phyloP scores from a whole-genome alignment of 1,139 yeast genomes.

The Yamadazyma trypodendri region DNA sequence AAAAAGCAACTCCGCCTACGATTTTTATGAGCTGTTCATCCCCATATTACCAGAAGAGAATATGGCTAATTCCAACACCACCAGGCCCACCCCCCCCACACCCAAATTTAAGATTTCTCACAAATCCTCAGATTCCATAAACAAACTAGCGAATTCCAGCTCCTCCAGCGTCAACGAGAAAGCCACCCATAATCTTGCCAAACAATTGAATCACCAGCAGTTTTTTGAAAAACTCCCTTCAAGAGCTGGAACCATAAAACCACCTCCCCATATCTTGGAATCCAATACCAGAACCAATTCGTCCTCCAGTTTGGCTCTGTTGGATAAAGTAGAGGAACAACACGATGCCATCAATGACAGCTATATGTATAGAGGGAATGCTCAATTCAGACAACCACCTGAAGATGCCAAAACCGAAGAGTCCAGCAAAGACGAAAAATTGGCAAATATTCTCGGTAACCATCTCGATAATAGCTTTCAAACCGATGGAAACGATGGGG shows the following conservation, averaged over 20 bases:
- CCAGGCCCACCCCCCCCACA: slow-evolving; percentile 10
- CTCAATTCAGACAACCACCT: slow-evolving; percentile 3
- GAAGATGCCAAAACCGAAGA: background rate
- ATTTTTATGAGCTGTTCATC: slow-evolving; percentile 44
- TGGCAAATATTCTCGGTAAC: slow-evolving; percentile 12
- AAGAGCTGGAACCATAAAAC: slow-evolving; percentile 31
- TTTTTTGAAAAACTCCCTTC: slow-evolving; percentile 36
- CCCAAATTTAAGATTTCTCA: slow-evolving; percentile 11
- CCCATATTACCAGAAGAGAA: slow-evolving; percentile 31
- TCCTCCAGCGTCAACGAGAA: slow-evolving; percentile 11
- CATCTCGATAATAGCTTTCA: slow-evolving; percentile 14
- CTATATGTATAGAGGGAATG: slow-evolving; percentile 24
- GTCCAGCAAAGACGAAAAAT: too few relatives aligned
- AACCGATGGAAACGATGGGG: slow-evolving; percentile 11
- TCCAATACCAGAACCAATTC: slow-evolving; percentile 3
- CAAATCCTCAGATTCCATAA: slow-evolving; percentile 9
- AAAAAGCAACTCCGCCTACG: slow-evolving; percentile 33
- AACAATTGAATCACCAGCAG: slow-evolving; percentile 36
- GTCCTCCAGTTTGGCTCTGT: slow-evolving; percentile 26
- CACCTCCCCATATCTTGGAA: slow-evolving; percentile 11
- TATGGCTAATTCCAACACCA: background rate
- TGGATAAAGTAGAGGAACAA: slow-evolving; percentile 18
- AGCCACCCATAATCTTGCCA: slow-evolving; percentile 41
- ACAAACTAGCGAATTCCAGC: slow-evolving; percentile 7
- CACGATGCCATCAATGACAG: slow-evolving; percentile 36